These are phyloP conservation scores for Picea abies DNA, from an alignment of 83 land plant species.

Conservation along the genomic window DNA sequence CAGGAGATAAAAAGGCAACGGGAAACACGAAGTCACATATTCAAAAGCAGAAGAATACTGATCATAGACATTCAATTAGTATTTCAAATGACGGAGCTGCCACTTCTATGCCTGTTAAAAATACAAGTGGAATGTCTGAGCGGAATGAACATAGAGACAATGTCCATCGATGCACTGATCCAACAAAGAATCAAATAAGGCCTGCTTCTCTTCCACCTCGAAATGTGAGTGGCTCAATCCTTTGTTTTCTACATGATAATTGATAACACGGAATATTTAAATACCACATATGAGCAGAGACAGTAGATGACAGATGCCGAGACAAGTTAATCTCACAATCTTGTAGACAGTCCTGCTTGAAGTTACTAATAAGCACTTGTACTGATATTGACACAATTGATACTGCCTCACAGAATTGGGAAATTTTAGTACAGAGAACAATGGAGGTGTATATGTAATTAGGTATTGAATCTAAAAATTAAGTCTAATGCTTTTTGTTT, in stretches of 20 bases:
- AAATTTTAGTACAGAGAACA: not conserved
- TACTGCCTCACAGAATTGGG: too few relatives aligned
- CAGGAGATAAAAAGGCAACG: slow-evolving; percentile 2
- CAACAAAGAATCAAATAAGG: not conserved
- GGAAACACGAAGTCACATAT: not conserved
- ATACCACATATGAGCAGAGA: not conserved
- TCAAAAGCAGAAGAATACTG: slow-evolving; percentile 4
- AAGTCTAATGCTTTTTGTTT: not conserved
- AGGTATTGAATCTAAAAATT: not conserved
- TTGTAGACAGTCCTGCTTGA: too few relatives aligned
- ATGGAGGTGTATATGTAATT: not conserved
- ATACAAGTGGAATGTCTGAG: not conserved
- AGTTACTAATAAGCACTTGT: too few relatives aligned
- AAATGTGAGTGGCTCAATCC: not conserved
- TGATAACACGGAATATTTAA: not conserved
- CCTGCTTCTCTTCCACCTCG: not conserved
- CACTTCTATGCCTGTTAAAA: not conserved
- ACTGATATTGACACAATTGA: too few relatives aligned
- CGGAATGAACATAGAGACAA: not conserved
- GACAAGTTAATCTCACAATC: too few relatives aligned
- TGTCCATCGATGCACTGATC: not conserved
- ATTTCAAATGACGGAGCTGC: not conserved
- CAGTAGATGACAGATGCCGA: not conserved
- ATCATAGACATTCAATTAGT: not conserved
- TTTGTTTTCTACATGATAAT: not conserved